Evolutionary conservation across 2,329 filamentous ascomycete genomes (phyloP), one percentile per base, ranked within the genome.

Genomic region (Penicillium capsulatum): DNA sequence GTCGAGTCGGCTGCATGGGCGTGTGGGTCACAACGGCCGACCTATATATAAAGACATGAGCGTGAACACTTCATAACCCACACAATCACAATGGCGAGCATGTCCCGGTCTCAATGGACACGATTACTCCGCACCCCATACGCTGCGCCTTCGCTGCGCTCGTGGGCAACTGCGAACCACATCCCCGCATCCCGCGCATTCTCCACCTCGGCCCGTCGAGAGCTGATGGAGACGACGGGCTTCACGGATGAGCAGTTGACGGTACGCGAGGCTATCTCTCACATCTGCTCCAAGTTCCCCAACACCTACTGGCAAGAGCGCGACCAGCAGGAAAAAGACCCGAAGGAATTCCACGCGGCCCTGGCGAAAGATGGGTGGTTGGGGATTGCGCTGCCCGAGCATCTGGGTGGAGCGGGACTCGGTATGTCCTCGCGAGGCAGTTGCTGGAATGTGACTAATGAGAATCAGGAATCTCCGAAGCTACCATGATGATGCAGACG

Each of bases 401-500:
- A 77, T 0, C 73, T 88, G 0, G 86, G 87, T 3, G 87, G 86
- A 1, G 76, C 84, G 1, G 85, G 83, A 0, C 65, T 94, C 7
- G 86, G 65, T 56, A 44, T 16, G 36, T 39, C 13, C 27, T 7
- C 6, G n/a, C 19, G 10, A 7, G 20, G 24, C 27, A 4, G 46
- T 9, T 10, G 81, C 7, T 36, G 10, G 7, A 9, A 4, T 9
- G 1, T 3, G 9, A 22, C 5, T 22, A 9, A 22, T 5, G 9
- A 9, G 19, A 22, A 24, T 11, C 30, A 63, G 60, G 60, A 3
- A 88, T 94, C 24, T 83, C 83, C 0, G 86, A 92, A 59, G 86
- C 86, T 1, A 86, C 83, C 0, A 85, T 91, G 76, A 91, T 92
- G 85, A 76, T 92, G 72, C 86, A 94, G 55, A 86, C 85, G 2